Base-by-base conservation (phyloP, 768 basidiomycete genomes). In the Leccinum subgranulosum region DNA sequence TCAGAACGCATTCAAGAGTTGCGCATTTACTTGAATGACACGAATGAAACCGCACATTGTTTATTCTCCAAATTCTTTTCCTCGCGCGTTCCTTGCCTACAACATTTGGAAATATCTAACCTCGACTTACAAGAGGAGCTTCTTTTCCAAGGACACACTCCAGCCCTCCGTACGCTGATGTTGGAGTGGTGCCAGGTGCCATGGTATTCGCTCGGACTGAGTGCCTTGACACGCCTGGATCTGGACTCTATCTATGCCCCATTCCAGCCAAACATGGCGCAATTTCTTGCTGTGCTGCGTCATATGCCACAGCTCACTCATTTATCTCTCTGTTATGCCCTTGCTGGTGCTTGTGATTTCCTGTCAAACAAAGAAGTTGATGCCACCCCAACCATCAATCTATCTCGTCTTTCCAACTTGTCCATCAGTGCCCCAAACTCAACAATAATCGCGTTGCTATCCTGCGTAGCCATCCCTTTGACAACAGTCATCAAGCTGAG, bases 171-270 rank as follows among this genome's bases (percentile, higher is more conserved):
- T 48, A 54, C 46, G 3, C 33, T 54, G 17, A 3, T 3, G 31
- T 31, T 47, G n/a, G 17, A 31, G 19, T 4, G 12, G 1, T 48
- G 47, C 28, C 41, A 31, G 14, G 17, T 41, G 48, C 21, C 54
- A 23, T 50, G 11, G 25, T 15, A 49, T 29, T 39, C 19, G 14
- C 39, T 51, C 23, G 33, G 15, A 29, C 29, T 21, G 23, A 43
- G 52, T 31, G 66, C 67, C 48, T 74, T 81, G 10, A 73, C 70
- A 7, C 62, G 15, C 53, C 66, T 81, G 21, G 69, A 66, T 39
- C 60, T 80, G 5, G 60, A 68, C 27, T 41, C 70, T 47, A 52
- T 74, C 3, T 51, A 68, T 27, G 19, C 14, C 3, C 23, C 51
- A 6, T 56, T 61, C 17, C 70, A 67, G n/a, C 75, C 74, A 1